Percentiles rank a stretch among this genome's conserved stretches.
Evolutionary conservation across 2,329 filamentous ascomycete species (phyloP).

Genomic region (Microdochium nivale): DNA sequence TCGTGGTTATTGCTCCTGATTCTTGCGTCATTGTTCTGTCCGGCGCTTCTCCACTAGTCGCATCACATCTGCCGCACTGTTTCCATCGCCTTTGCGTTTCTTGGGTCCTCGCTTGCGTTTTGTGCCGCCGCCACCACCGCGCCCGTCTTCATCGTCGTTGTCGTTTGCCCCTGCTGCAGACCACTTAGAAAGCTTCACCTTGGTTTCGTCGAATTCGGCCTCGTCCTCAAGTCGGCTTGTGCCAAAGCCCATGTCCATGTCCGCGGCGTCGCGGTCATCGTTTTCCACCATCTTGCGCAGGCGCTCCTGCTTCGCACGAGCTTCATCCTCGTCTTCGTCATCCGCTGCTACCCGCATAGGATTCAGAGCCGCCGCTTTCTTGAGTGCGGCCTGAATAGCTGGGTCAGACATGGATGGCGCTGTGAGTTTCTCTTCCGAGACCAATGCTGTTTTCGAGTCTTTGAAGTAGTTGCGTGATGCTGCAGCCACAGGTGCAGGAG

Average conservation of each 20-base stretch:
- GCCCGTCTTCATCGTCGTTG: slow-evolving; percentile 41
- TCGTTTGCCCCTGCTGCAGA: slow-evolving; percentile 20
- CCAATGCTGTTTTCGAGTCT: slow-evolving; percentile 44
- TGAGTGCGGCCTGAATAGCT: slow-evolving; percentile 72
- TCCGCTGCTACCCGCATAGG: slow-evolving; percentile 30
- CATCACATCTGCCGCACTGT: slow-evolving; percentile 74
- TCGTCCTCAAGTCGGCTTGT: slow-evolving; percentile 81
- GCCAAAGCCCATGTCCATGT: slow-evolving; percentile 93
- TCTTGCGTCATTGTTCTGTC: slow-evolving; percentile 18
- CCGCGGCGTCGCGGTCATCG: slow-evolving; percentile 73
- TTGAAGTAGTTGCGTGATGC: slow-evolving; percentile 53
- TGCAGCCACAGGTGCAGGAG: slow-evolving; percentile 18
- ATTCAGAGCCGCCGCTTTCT: slow-evolving; percentile 67
- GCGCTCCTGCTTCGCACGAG: slow-evolving; percentile 54
- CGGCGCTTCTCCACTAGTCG: slow-evolving; percentile 61
- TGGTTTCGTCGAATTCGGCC: slow-evolving; percentile 64
- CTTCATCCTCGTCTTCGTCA: slow-evolving; percentile 30
- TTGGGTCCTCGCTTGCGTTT: slow-evolving; percentile 64
- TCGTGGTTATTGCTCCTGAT: not conserved
- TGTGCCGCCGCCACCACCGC: slow-evolving; percentile 30
- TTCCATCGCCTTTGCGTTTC: slow-evolving; percentile 70
- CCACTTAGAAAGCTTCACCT: slow-evolving; percentile 62
- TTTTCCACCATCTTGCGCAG: slow-evolving; percentile 66
- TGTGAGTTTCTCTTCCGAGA: slow-evolving; percentile 41
- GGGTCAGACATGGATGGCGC: slow-evolving; percentile 61